Conservation (phyloP, 2,329 filamentous ascomycete genomes). For the Hymenoscyphus salicellus region DNA sequence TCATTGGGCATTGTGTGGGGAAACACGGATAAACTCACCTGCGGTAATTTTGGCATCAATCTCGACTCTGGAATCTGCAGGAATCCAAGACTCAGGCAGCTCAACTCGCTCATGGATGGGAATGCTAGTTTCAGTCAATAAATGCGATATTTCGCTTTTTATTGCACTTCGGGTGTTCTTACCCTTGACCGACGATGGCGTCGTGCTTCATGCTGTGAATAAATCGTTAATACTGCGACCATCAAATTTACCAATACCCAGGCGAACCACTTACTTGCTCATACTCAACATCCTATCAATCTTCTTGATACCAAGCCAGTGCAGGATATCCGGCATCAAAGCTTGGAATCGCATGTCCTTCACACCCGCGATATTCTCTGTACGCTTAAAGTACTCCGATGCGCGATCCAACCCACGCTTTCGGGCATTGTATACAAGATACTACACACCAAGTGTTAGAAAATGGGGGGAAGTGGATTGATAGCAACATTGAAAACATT, state of each 20-base stretch:
- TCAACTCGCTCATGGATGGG: conserved; percentile 87
- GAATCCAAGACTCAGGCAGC: conserved; percentile 90
- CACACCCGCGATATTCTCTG: conserved; percentile 97
- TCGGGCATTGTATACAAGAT: conserved; percentile 70
- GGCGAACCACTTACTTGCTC: conserved; percentile 61
- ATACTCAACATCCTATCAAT: conserved; percentile 98
- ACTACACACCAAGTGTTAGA: conserved; percentile 31
- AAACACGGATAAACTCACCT: conserved; percentile 48
- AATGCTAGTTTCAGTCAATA: conserved; percentile 48
- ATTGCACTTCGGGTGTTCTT: conserved; percentile 14
- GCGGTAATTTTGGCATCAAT: conserved; percentile 98
- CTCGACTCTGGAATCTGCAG: conserved; percentile 92
- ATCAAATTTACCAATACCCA: conserved; percentile 12
- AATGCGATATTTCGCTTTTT: neutral
- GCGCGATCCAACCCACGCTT: conserved; percentile 77
- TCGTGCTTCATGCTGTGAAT: conserved; percentile 77
- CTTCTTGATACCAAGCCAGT: conserved; percentile 98
- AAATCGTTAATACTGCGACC: conserved; percentile 24
- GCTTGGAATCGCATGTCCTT: conserved; percentile 98
- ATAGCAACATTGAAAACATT: conserved; percentile 11
- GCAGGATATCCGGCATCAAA: conserved; percentile 94
- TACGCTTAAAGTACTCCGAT: conserved; percentile 92
- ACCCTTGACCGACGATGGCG: conserved; percentile 80
- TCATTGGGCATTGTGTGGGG: conserved; percentile 4
- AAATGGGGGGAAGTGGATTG: conserved; percentile 50